phyloP scores from a whole-genome alignment of 73 alveolate genomes.

The Paramecium sexaurelia region DNA sequence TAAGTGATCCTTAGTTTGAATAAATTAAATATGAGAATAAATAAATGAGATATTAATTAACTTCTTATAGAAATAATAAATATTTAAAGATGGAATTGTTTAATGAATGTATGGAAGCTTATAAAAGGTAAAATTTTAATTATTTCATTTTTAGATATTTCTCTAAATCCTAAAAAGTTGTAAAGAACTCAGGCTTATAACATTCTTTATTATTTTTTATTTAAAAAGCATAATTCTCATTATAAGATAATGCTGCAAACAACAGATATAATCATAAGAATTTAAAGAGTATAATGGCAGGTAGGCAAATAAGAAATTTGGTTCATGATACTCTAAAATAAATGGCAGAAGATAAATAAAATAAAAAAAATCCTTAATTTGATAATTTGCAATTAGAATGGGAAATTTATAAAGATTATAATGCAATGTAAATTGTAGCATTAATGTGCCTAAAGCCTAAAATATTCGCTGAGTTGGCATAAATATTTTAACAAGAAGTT shows the following conservation, averaged over 20 bases:
- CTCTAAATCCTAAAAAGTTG: conserved; percentile 28
- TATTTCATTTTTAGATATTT: background rate
- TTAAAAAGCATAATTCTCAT: conserved; percentile 4
- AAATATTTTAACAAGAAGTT: background rate
- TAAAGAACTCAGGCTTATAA: conserved; percentile 18
- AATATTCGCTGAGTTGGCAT: background rate
- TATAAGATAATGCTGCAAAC: background rate
- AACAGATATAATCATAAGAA: background rate
- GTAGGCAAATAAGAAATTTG: background rate
- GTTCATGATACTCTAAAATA: conserved; percentile 43
- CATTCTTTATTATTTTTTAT: background rate
- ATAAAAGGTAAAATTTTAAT: background rate
- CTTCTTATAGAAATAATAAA: conserved; percentile 15
- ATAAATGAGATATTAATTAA: conserved; percentile 16
- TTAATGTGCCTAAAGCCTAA: conserved; percentile 26
- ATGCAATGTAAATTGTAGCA: background rate
- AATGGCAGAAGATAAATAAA: conserved; percentile 41
- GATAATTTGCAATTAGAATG: conserved; percentile 30
- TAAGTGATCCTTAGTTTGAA: background rate
- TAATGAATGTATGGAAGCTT: conserved; percentile 41
- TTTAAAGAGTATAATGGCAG: background rate
- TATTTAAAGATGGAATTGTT: conserved; percentile 30
- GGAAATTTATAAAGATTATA: conserved; percentile 6
- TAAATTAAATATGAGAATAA: background rate
- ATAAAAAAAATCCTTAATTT: background rate